Evolutionary conservation across 495 filamentous ascomycete genomes (phyloP).

Genomic region (Venustampulla echinocandica): DNA sequence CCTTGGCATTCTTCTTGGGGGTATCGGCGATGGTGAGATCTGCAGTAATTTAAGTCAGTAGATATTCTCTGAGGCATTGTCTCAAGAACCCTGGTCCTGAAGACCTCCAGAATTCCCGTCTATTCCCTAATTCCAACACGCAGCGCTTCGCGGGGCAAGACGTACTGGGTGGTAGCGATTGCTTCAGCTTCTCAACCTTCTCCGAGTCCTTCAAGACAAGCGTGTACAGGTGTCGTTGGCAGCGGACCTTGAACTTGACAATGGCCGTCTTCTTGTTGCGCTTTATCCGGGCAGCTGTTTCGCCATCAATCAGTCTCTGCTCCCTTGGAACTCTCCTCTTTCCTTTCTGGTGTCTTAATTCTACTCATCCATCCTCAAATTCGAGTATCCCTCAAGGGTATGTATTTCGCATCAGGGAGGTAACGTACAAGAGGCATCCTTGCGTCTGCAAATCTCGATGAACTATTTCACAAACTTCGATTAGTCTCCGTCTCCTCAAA

Average conservation of each 20-base stretch:
- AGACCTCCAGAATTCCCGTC: neutral
- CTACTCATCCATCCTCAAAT: slow-evolving; percentile 3
- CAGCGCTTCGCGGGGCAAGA: slow-evolving; percentile 15
- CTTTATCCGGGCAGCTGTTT: slow-evolving; percentile 89
- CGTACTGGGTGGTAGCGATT: slow-evolving; percentile 92
- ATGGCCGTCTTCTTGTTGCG: slow-evolving; percentile 76
- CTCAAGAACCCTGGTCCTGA: neutral
- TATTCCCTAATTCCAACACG: no score
- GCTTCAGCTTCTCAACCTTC: slow-evolving; percentile 99
- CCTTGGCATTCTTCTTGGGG: slow-evolving; percentile 61
- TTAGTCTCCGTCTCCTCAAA: neutral
- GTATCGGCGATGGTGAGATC: slow-evolving; percentile 70
- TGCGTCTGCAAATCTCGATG: slow-evolving; percentile 99
- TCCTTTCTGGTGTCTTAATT: neutral
- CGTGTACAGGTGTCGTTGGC: slow-evolving; percentile 89
- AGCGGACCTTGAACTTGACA: slow-evolving; percentile 99
- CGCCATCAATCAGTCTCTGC: slow-evolving; percentile 29
- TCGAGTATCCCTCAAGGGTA: neutral
- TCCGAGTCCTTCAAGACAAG: slow-evolving; percentile 94
- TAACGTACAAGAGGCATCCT: slow-evolving; percentile 72
- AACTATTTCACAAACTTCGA: slow-evolving; percentile 48
- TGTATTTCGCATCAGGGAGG: no score
- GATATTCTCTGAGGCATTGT: neutral
- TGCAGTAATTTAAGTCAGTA: slow-evolving; percentile 26
- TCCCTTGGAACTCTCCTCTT: slow-evolving; percentile 10